Evolutionary conservation across 495 filamentous ascomycete genomes (phyloP), one percentile per base, ranked within the genome.

Genomic region (Aspergillus heteromorphus): DNA sequence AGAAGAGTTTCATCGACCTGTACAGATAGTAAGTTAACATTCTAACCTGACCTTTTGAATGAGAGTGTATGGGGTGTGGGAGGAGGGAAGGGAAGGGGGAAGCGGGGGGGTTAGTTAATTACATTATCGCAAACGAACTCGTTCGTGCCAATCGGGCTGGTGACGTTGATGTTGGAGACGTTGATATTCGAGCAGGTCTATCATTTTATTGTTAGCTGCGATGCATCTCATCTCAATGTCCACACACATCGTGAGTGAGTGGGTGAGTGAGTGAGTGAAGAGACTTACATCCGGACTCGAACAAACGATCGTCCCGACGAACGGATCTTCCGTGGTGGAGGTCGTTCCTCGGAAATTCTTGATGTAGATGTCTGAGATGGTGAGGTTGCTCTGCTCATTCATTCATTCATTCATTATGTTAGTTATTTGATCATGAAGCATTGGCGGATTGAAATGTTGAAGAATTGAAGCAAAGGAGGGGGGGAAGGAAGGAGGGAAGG

Each of bases 241-340:
- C n/a, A n/a, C n/a, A n/a, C n/a, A n/a, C n/a, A n/a, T n/a, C n/a
- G n/a, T n/a, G n/a, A n/a, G n/a, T n/a, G n/a, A n/a, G n/a, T n/a
- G n/a, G n/a, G n/a, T n/a, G n/a, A n/a, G n/a, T n/a, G n/a, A n/a
- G n/a, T n/a, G 41, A 42, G 41, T 34, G 19, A 53, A 19, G n/a
- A 6, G 19, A 65, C 69, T 60, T 50, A 77, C 77, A 42, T 61
- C 62, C 2, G 71, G 67, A 56, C 79, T 83, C 23, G 75, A 79
- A 58, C 83, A 86, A 4, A 83, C 80, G 51, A 85, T 70, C 11
- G 72, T 78, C 14, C 77, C 81, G 25, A 79, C 75, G 38, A 75
- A 59, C 0, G 81, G 79, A 20, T 78, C 64, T 51, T 75, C 69
- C 48, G 73, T 76, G 5, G 62, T 73, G 20, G 77, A 83, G 1